Percentiles rank a stretch among this genome's conserved stretches.
Conservation (phyloP, 768 basidiomycete species). For the Termitomyces bulborhizus region DNA sequence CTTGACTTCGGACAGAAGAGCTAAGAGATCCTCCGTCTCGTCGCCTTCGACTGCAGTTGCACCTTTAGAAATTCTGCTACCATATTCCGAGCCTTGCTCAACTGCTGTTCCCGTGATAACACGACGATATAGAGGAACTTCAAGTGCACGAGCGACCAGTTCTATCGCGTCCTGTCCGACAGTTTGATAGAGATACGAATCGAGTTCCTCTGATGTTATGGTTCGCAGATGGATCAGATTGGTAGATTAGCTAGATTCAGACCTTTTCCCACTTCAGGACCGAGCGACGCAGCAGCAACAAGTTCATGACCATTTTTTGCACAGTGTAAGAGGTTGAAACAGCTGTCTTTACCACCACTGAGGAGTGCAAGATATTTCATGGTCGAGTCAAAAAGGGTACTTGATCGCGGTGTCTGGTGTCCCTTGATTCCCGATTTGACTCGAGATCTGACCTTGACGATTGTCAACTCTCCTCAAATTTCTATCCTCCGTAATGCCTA, state of each 20-base stretch:
- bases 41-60: slow-evolving; percentile 61
- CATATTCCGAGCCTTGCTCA: slow-evolving; percentile 83
- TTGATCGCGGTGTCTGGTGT: slow-evolving; percentile 15
- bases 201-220: slow-evolving; percentile 79
- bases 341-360: slow-evolving; percentile 97
- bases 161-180: slow-evolving; percentile 94
- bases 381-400: slow-evolving; percentile 11
- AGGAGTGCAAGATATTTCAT: slow-evolving; percentile 92
- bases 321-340: slow-evolving; percentile 92
- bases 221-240: slow-evolving; percentile 16
- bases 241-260: slow-evolving; percentile 19
- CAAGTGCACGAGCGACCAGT: slow-evolving; percentile 77
- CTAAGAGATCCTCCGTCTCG: slow-evolving; percentile 92
- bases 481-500: slow-evolving; percentile 64
- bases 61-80: slow-evolving; percentile 46
- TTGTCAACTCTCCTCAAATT: slow-evolving; percentile 6
- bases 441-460: slow-evolving; percentile 19
- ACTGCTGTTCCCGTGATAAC: slow-evolving; percentile 79
- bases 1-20: slow-evolving; percentile 68
- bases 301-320: slow-evolving; percentile 80
- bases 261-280: slow-evolving; percentile 87
- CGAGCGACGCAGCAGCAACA: slow-evolving; percentile 81
- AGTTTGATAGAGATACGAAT: slow-evolving; percentile 99
- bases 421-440: slow-evolving; percentile 21
- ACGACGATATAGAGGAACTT: slow-evolving; percentile 78